These are phyloP conservation scores for Thamnidium elegans DNA, from an alignment of 192 early-diverging fungal species.

Conservation along the genomic window DNA sequence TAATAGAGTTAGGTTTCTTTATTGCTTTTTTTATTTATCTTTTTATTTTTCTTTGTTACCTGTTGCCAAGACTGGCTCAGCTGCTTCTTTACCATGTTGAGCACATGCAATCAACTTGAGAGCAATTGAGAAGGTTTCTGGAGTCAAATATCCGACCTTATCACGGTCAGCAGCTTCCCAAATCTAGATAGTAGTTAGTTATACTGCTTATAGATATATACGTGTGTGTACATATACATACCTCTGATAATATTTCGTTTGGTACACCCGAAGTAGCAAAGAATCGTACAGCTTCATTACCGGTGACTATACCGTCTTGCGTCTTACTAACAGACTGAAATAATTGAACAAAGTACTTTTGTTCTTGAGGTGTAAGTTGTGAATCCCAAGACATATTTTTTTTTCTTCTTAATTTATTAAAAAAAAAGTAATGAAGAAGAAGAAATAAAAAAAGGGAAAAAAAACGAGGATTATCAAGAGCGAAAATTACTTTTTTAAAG, in stretches of 20 bases:
- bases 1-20: too few species aligned
- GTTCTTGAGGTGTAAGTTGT: slow-evolving; percentile 57
- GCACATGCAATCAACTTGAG: slow-evolving; percentile 73
- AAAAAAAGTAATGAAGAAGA: background rate
- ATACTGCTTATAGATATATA: too few species aligned
- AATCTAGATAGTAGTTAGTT: slow-evolving; percentile 42
- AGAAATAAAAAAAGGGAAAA: background rate
- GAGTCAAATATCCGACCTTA: slow-evolving; percentile 72
- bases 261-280: slow-evolving; percentile 71
- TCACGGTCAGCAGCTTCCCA: slow-evolving; percentile 83
- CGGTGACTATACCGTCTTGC: slow-evolving; percentile 63
- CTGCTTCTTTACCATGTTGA: slow-evolving; percentile 24
- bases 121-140: slow-evolving; percentile 69
- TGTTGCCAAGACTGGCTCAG: slow-evolving; percentile 19
- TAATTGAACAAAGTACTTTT: slow-evolving; percentile 56
- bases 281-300: slow-evolving; percentile 68
- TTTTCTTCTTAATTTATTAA: background rate
- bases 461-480: background rate
- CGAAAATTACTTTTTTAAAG: too few species aligned
- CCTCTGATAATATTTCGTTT: slow-evolving; percentile 54
- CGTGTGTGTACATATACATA: too few species aligned
- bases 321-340: slow-evolving; percentile 60
- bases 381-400: slow-evolving; percentile 28
- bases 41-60: background rate
- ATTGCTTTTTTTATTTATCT: too few species aligned